Base-by-base conservation (phyloP, 78 protist species). In the Bodo saltans region DNA sequence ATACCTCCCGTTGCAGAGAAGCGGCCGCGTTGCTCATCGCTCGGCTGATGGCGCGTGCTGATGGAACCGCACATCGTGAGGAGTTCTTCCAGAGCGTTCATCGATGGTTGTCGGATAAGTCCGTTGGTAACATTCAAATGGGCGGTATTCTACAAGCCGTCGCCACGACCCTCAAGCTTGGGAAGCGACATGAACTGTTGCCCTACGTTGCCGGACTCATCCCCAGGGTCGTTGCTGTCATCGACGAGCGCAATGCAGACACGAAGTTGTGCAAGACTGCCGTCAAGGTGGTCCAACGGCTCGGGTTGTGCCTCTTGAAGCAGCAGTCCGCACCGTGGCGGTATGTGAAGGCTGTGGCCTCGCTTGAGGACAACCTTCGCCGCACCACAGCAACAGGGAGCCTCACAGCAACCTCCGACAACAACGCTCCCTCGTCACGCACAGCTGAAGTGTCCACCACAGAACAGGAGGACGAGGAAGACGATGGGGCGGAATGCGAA, bases 311-410 rank as follows among this genome's bases (percentile, higher is more conserved):
- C 1, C 73, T 68, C 85, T 74, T 95, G 29, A 86, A 87, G 28
- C 90, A 95, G n/a, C 76, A 87, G 30, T 70, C 86, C n/a, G 92
- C 91, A 2, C 0, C 90, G 17, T 95, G 98, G 98, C 83, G 95
- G 70, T 95, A 95, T 39, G 83, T 82, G 69, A 83, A 87, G 30
- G 87, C 84, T 70, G 41, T 47, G 71, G 17, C 85, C 67, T 53
- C 87, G 78, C n/a, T 83, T 78, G 17, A 74, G 72, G 68, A 75
- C 42, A 29, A 41, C 28, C 29, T 76, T 0, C 28, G 0, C 27
- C 34, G 29, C 40, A 32, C 75, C n/a, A n/a, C n/a, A n/a, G n/a
- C n/a, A 52, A 21, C 28, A 42, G n/a, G 34, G 70, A 34, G 34
- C 42, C 2, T 42, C 38, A n/a, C n/a, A n/a, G n/a, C n/a, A n/a